Conservation (phyloP, 306 rosid genomes). For the Calophaca sinica region DNA sequence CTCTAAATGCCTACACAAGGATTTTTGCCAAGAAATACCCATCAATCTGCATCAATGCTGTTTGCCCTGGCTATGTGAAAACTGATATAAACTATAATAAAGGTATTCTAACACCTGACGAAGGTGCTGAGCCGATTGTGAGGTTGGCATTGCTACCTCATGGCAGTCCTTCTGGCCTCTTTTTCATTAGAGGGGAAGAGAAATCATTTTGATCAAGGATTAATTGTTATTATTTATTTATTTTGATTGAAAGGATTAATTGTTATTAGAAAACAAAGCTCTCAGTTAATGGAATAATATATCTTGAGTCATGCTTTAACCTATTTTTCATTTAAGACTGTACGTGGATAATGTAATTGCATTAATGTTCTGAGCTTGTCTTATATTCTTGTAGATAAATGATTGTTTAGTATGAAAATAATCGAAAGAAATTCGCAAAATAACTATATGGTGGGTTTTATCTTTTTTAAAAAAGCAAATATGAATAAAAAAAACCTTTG, state of each 20-base stretch:
- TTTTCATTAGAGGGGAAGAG: constrained; percentile 39
- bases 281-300: no score
- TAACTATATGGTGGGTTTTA: no score
- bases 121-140: constrained; percentile 59
- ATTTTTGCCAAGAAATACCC: constrained; percentile 49
- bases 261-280: background rate
- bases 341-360: background rate
- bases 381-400: no score
- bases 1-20: constrained; percentile 62
- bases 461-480: no score
- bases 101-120: constrained; percentile 56
- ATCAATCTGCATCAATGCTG: constrained; percentile 43
- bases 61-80: constrained; percentile 60
- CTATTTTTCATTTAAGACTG: background rate
- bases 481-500: no score
- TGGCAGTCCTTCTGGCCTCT: constrained; percentile 49
- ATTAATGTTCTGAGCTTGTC: background rate
- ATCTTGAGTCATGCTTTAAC: background rate
- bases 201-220: constrained; percentile 39
- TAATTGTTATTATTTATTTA: background rate
- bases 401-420: no score
- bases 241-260: constrained; percentile 39
- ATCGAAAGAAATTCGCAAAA: no score
- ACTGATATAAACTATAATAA: constrained; percentile 50
- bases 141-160: constrained; percentile 58